Base-by-base conservation (phyloP, 2,329 filamentous ascomycete genomes). In the Trichothecium sympodiale region DNA sequence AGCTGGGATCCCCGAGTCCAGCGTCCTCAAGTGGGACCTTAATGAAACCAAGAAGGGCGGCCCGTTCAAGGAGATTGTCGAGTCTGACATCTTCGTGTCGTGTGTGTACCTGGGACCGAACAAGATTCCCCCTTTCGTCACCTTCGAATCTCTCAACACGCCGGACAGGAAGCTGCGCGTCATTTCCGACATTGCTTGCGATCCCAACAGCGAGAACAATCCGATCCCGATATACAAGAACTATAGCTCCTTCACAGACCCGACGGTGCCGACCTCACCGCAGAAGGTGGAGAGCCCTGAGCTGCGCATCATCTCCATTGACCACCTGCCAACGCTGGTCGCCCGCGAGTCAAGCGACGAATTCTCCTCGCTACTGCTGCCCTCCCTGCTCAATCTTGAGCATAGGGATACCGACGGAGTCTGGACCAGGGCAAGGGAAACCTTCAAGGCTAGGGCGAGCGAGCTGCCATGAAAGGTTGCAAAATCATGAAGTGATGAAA, bases 261-360 rank as follows among this genome's bases (percentile, higher is more conserved):
- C 87, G 15, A 93, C 85, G 1, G 77, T 89, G 0, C 70, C 77
- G 12, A 8, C 16, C 16, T 35, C 33, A 14, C 31, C 31, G 28
- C 8, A 17, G 13, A 9, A 8, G n/a, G 20, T 67, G 57, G 48
- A 59, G 31, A 65, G 65, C 35, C 74, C 79, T 0, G 68, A 72
- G 12, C 60, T 94, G 42, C 78, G 73, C 34, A 82, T 94, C 44
- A 91, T 94, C 58, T 81, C 77, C 51, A 88, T 89, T 51, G 83
- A 89, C 56, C 83, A 88, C 54, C 67, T 89, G 37, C 83, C 83
- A 5, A 81, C 75, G 36, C 69, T 94, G 40, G 68, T 94, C 26
- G 83, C 87, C 2, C 69, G 87, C 38, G 87, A 94, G 61, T 78
- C 84, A 16, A 84, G 77, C 26, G 86, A 94, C 61, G 80, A 79